These are phyloP conservation scores for Nothopassalora personata DNA, from an alignment of 2,329 filamentous ascomycete genomes.

Conservation along the genomic window DNA sequence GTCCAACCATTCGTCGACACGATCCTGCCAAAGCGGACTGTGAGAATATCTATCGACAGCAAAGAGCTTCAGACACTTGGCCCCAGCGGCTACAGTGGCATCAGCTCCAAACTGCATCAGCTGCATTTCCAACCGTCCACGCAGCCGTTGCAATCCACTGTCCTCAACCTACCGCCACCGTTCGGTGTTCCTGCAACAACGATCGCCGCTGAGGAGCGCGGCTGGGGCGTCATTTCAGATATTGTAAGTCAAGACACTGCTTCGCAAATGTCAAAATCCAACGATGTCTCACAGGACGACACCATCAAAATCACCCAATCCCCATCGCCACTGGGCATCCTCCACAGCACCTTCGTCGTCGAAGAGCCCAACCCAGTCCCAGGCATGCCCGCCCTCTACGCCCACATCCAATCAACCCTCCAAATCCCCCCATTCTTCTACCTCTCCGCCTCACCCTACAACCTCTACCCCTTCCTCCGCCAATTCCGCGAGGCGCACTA, in stretches of 20 bases:
- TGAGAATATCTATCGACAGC: constrained; percentile 57
- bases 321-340: constrained; percentile 70
- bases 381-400: constrained; percentile 83
- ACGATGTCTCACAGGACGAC: constrained; percentile 60
- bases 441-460: constrained; percentile 88
- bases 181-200: constrained; percentile 56
- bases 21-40: constrained; percentile 63
- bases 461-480: constrained; percentile 81
- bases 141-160: constrained; percentile 17
- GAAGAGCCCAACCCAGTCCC: constrained; percentile 58
- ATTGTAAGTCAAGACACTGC: not conserved
- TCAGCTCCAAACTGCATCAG: constrained; percentile 28
- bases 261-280: constrained; percentile 45
- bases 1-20: constrained; percentile 74
- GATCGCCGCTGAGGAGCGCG: constrained; percentile 66
- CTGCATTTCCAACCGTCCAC: constrained; percentile 25
- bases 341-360: constrained; percentile 78
- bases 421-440: constrained; percentile 78
- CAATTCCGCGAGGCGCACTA: constrained; percentile 67
- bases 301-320: constrained; percentile 91
- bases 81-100: constrained; percentile 30
- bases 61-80: constrained; percentile 34
- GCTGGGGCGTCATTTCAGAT: constrained; percentile 67
- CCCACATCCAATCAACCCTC: constrained; percentile 53
- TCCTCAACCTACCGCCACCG: constrained; percentile 32